These are phyloP conservation scores for Solanum infundibuliforme DNA, from an alignment of 257 asterid species.

Conservation along the genomic window DNA sequence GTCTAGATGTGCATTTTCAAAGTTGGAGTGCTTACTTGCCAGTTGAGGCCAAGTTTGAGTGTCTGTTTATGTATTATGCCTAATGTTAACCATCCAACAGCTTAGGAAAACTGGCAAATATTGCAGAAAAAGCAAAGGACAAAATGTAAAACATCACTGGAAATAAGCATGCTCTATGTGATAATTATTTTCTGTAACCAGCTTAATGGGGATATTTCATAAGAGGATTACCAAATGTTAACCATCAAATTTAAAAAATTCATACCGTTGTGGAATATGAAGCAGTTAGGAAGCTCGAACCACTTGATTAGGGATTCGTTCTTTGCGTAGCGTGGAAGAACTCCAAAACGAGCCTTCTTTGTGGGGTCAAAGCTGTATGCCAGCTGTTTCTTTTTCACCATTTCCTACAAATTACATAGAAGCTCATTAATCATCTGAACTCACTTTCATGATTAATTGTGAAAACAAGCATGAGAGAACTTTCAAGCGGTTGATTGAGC, in stretches of 20 bases:
- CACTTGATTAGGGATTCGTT: slow-evolving; percentile 72
- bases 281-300: slow-evolving; percentile 98
- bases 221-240: neutral
- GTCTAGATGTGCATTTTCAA: neutral
- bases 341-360: slow-evolving; percentile 82
- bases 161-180: neutral
- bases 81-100: neutral
- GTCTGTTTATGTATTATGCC: neutral
- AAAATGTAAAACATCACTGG: neutral
- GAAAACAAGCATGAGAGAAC: neutral
- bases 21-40: neutral
- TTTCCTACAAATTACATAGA: slow-evolving; percentile 49
- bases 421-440: neutral
- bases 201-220: neutral
- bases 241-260: slow-evolving; percentile 6
- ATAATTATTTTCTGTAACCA: neutral
- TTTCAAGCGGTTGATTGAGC: neutral
- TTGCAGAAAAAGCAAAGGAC: neutral
- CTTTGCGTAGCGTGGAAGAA: slow-evolving; percentile 88
- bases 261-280: slow-evolving; percentile 90
- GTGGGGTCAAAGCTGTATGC: slow-evolving; percentile 65
- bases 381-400: slow-evolving; percentile 77
- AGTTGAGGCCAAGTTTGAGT: neutral
- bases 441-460: neutral
- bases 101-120: no score